Evolutionary conservation across 164 flowering plant species (phyloP).

Genomic region (Tetracentron sinense): DNA sequence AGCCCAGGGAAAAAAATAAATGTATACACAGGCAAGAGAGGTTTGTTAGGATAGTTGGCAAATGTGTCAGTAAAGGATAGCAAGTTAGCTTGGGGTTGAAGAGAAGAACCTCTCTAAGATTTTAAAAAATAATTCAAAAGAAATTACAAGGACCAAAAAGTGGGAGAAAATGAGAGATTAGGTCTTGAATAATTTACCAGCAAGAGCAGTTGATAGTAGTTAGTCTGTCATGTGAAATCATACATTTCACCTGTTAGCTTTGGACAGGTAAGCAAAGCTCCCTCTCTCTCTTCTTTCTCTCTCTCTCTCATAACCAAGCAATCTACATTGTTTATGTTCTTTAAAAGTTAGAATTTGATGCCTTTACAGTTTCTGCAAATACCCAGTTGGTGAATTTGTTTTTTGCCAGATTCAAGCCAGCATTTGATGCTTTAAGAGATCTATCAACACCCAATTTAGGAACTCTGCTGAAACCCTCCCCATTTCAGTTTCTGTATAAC

Average conservation of each 20-base stretch:
- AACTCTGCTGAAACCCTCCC: conserved; percentile 10
- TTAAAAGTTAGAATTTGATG: conserved; percentile 33
- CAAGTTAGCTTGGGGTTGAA: conserved; percentile 61
- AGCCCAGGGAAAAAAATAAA: conserved; percentile 49
- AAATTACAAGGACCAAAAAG: background rate
- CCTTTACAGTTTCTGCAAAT: conserved; percentile 40
- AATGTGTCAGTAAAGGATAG: conserved; percentile 75
- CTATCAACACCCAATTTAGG: conserved; percentile 26
- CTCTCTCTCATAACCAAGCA: conserved; percentile 14
- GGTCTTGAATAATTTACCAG: conserved; percentile 54
- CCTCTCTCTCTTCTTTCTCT: conserved; percentile 5
- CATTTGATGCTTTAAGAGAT: conserved; percentile 43
- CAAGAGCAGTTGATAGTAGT: conserved; percentile 77
- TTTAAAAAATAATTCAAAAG: background rate
- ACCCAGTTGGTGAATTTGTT: conserved; percentile 44
- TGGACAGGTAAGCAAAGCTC: conserved; percentile 49
- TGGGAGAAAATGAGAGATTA: conserved; percentile 22
- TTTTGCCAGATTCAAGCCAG: conserved; percentile 30
- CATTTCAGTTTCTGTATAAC: conserved; percentile 27
- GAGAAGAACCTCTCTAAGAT: conserved; percentile 56
- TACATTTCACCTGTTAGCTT: conserved; percentile 44
- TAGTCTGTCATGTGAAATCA: conserved; percentile 53
- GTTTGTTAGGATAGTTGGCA: conserved; percentile 64
- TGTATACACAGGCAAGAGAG: conserved; percentile 64
- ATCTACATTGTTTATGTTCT: conserved; percentile 5